A percentile compares a stretch with the other conserved stretches of the same genome.
Conservation (phyloP, 306 rosid species). For the Begonia masoniana region DNA sequence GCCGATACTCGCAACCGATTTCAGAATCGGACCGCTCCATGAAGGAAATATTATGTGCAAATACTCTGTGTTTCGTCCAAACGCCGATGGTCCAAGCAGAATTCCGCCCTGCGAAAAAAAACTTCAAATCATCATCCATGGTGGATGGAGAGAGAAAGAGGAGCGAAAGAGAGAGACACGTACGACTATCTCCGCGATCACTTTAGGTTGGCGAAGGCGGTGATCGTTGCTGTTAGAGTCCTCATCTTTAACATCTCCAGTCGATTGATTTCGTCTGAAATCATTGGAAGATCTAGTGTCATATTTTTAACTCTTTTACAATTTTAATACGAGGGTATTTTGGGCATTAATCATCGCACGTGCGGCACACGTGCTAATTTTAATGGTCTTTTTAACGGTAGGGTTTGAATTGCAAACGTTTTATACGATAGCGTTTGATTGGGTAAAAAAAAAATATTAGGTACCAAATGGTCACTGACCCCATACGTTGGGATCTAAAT, state of each 20-base stretch:
- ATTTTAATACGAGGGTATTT: too few species aligned
- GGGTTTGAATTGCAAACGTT: too few species aligned
- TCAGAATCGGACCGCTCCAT: slow-evolving; percentile 61
- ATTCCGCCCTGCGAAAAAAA: slow-evolving; percentile 53
- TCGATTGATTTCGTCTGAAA: slow-evolving; percentile 61
- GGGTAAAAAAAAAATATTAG: too few species aligned
- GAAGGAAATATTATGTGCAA: slow-evolving; percentile 40
- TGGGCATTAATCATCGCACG: too few species aligned
- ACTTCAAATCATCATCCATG: neutral
- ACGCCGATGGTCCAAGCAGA: slow-evolving; percentile 62
- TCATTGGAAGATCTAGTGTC: slow-evolving; percentile 44
- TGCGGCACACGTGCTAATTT: too few species aligned
- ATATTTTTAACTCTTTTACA: too few species aligned
- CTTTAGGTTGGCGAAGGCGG: slow-evolving; percentile 84
- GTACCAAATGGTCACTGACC: too few species aligned
- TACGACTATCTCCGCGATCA: slow-evolving; percentile 69
- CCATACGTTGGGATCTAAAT: too few species aligned
- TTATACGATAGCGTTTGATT: too few species aligned
- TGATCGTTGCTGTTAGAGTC: slow-evolving; percentile 8
- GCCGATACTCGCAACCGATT: slow-evolving; percentile 70
- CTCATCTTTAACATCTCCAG: slow-evolving; percentile 52
- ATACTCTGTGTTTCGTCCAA: slow-evolving; percentile 45
- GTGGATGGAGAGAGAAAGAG: neutral
- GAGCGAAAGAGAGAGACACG: neutral
- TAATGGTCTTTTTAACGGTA: too few species aligned